Evolutionary conservation across 2,329 filamentous ascomycete genomes (phyloP).

Genomic region (Cercospora sesami): DNA sequence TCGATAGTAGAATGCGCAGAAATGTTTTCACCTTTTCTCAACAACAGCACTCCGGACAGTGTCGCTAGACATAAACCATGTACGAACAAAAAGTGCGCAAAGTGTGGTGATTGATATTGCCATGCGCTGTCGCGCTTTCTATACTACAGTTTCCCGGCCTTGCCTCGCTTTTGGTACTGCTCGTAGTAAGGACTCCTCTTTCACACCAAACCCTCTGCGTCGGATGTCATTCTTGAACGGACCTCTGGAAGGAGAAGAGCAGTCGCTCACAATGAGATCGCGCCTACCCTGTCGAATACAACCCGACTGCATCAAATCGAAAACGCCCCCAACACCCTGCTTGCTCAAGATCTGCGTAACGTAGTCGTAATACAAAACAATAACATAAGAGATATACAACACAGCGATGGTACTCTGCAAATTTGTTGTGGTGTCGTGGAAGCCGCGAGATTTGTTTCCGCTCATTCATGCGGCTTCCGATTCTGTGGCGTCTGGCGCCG

Average conservation of each 20-base stretch:
- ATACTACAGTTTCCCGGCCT: background rate
- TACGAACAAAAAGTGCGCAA: background rate
- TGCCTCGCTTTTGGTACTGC: background rate
- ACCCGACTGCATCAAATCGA: conserved; percentile 2
- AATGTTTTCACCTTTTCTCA: background rate
- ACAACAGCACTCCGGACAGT: background rate
- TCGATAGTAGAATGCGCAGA: background rate
- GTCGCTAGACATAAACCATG: background rate
- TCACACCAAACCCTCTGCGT: background rate
- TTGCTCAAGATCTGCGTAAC: conserved; percentile 25
- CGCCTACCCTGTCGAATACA: background rate
- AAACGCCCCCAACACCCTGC: conserved; percentile 37
- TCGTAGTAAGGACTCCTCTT: background rate
- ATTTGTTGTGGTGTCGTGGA: conserved; percentile 8
- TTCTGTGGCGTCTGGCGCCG: conserved; percentile 45
- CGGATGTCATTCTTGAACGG: background rate
- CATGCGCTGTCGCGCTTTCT: background rate
- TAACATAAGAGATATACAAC: conserved; percentile 16
- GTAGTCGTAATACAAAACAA: conserved; percentile 22
- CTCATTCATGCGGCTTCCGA: conserved; percentile 26
- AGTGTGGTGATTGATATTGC: background rate
- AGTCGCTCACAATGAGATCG: background rate
- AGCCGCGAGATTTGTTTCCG: conserved; percentile 11
- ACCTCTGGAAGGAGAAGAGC: background rate
- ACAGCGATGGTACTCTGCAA: conserved; percentile 2